phyloP scores from a whole-genome alignment of 1,284 basidiomycete genomes.

The Fereydounia khargensis region DNA sequence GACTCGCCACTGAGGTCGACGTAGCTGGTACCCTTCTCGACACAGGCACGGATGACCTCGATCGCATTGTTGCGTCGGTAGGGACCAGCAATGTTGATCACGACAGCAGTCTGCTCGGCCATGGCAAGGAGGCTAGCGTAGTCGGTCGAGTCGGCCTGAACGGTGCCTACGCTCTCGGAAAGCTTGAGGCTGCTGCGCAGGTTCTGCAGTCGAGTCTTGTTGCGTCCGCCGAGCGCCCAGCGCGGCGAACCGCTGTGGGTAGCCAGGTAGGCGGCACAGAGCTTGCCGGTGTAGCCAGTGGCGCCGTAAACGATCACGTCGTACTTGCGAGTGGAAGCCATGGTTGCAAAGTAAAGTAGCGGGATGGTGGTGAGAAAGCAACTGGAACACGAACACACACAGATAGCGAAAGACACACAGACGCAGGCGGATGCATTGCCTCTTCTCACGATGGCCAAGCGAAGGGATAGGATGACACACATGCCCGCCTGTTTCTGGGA shows the following conservation, averaged over 20 bases:
- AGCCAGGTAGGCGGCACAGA: slow-evolving; percentile 37
- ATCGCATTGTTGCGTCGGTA: slow-evolving; percentile 29
- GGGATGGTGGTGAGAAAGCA: no score
- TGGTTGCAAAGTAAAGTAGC: no score
- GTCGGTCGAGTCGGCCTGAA: slow-evolving; percentile 30
- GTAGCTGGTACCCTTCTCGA: slow-evolving; percentile 65
- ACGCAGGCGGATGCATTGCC: no score
- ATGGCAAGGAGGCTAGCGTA: slow-evolving; percentile 24
- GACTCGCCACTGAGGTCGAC: slow-evolving; percentile 66
- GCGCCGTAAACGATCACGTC: slow-evolving; percentile 47
- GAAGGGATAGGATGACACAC: no score
- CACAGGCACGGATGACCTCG: slow-evolving; percentile 62
- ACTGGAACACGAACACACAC: no score
- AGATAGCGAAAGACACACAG: no score
- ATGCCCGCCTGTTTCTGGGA: no score
- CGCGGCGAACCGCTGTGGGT: slow-evolving; percentile 23
- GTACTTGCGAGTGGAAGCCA: no score
- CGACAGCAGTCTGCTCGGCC: slow-evolving; percentile 13
- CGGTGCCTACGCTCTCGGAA: slow-evolving; percentile 19
- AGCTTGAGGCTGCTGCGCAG: slow-evolving; percentile 22
- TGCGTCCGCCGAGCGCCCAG: slow-evolving; percentile 49
- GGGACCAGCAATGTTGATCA: slow-evolving; percentile 48
- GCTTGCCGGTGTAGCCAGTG: slow-evolving; percentile 48
- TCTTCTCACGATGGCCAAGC: no score
- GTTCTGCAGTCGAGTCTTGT: slow-evolving; percentile 18